A percentile compares a stretch with the other conserved stretches of the same genome.
Conservation (phyloP, 2,329 filamentous ascomycete genomes). For the Aureobasidium sp. region DNA sequence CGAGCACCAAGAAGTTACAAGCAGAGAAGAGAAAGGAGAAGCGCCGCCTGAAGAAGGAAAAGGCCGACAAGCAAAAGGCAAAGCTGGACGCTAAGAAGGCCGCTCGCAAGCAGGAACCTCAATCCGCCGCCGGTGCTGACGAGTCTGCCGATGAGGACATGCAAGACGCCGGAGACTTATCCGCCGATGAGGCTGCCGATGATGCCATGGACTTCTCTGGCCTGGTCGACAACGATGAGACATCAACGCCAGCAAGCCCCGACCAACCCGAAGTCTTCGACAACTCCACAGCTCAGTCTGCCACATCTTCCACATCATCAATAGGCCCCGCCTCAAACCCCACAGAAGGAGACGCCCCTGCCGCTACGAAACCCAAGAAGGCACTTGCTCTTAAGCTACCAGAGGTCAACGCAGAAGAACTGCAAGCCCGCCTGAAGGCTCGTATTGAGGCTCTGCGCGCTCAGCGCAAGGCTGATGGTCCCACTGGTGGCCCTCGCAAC, state of each 20-base stretch:
- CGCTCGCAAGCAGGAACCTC: conserved; percentile 24
- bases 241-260: conserved; percentile 31
- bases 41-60: conserved; percentile 41
- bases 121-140: conserved; percentile 23
- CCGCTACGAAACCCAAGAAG: conserved; percentile 22
- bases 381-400: conserved; percentile 28
- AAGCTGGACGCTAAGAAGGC: conserved; percentile 35
- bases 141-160: conserved; percentile 25
- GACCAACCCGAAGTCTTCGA: conserved; percentile 34
- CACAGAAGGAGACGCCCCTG: conserved; percentile 21
- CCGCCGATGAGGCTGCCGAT: conserved; percentile 27
- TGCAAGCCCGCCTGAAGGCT: conserved; percentile 71
- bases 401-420: conserved; percentile 64
- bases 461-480: conserved; percentile 77
- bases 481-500: conserved; percentile 74
- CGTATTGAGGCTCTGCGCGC: conserved; percentile 80
- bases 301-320: conserved; percentile 42
- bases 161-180: conserved; percentile 23
- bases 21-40: conserved; percentile 39
- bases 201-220: conserved; percentile 20
- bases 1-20: conserved; percentile 28
- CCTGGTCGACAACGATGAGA: conserved; percentile 18
- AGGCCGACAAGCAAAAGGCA: conserved; percentile 25
- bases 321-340: conserved; percentile 31
- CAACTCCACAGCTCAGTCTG: conserved; percentile 32